These are phyloP conservation scores for Candida silvatica DNA, from an alignment of 805 yeast genomes.

Conservation along the genomic window DNA sequence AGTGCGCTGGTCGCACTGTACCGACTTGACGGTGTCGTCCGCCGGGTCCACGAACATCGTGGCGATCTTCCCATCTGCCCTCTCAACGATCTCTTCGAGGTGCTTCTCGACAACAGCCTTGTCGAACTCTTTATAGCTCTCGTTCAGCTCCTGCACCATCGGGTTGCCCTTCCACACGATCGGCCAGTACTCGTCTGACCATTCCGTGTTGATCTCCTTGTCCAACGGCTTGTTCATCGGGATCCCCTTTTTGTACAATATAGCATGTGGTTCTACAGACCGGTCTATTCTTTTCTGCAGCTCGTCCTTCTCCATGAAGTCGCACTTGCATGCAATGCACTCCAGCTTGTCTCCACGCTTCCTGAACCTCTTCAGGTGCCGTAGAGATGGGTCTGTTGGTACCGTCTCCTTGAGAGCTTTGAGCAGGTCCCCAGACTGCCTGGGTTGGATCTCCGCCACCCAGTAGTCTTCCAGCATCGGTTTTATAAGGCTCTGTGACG, in stretches of 20 bases:
- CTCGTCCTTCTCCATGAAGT: too few species aligned
- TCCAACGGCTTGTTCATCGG: constrained; percentile 64
- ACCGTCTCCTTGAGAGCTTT: constrained; percentile 17
- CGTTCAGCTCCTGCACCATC: constrained; percentile 56
- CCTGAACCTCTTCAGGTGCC: constrained; percentile 49
- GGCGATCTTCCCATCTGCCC: constrained; percentile 33
- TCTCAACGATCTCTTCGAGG: constrained; percentile 20
- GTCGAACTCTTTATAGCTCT: constrained; percentile 30
- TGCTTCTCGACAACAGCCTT: constrained; percentile 31
- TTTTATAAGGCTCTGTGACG: constrained; percentile 14
- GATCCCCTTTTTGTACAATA: constrained; percentile 25
- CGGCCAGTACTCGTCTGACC: constrained; percentile 80
- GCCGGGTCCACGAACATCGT: constrained; percentile 59
- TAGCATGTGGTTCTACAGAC: not conserved
- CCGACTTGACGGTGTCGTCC: constrained; percentile 30
- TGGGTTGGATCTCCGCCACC: constrained; percentile 34
- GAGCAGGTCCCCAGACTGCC: constrained; percentile 20
- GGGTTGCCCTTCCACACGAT: constrained; percentile 93
- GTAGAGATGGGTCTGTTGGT: constrained; percentile 17
- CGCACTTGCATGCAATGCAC: constrained; percentile 12
- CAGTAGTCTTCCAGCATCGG: constrained; percentile 31
- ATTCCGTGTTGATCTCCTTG: constrained; percentile 52
- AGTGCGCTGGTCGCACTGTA: constrained; percentile 31
- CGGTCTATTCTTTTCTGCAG: too few species aligned
- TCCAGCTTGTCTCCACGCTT: constrained; percentile 14